Conservation (phyloP, 805 yeast species). For the Wickerhamomyces chaumierensis region DNA sequence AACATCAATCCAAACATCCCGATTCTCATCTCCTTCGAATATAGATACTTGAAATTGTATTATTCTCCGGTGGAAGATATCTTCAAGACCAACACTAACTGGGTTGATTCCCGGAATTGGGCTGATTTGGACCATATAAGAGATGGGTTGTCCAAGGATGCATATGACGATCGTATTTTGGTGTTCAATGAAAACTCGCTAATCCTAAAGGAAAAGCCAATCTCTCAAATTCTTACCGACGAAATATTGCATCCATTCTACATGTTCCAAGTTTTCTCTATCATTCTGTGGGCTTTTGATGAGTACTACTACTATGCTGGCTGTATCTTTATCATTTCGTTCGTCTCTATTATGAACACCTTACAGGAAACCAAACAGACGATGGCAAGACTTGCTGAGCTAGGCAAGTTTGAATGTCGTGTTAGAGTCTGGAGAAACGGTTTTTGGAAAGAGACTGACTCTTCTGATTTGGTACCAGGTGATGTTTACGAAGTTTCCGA, state of each 20-base stretch:
- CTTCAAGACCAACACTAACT: conserved; percentile 70
- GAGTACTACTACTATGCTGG: conserved; percentile 88
- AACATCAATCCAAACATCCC: conserved; percentile 40
- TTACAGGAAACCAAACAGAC: conserved; percentile 78
- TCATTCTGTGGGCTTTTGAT: conserved; percentile 84
- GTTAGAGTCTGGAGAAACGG: conserved; percentile 87
- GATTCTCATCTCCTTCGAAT: conserved; percentile 56
- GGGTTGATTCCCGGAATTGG: conserved; percentile 78
- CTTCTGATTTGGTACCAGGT: conserved; percentile 86
- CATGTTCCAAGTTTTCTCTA: conserved; percentile 87
- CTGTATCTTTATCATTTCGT: conserved; percentile 81
- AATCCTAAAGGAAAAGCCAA: conserved; percentile 64
- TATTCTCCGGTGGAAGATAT: conserved; percentile 84
- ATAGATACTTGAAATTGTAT: conserved; percentile 72
- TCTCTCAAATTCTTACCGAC: conserved; percentile 55
- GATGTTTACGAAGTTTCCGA: conserved; percentile 89
- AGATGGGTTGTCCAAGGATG: conserved; percentile 58
- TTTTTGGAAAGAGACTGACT: conserved; percentile 76
- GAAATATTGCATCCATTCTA: conserved; percentile 95
- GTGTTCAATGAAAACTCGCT: conserved; percentile 76
- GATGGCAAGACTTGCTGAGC: conserved; percentile 55
- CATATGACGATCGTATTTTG: conserved; percentile 52
- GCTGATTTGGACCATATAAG: conserved; percentile 39
- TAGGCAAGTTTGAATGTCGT: conserved; percentile 67
- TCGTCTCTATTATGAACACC: conserved; percentile 70